Evolutionary conservation across 257 asterid species (phyloP).

Genomic region (Coffea canephora): DNA sequence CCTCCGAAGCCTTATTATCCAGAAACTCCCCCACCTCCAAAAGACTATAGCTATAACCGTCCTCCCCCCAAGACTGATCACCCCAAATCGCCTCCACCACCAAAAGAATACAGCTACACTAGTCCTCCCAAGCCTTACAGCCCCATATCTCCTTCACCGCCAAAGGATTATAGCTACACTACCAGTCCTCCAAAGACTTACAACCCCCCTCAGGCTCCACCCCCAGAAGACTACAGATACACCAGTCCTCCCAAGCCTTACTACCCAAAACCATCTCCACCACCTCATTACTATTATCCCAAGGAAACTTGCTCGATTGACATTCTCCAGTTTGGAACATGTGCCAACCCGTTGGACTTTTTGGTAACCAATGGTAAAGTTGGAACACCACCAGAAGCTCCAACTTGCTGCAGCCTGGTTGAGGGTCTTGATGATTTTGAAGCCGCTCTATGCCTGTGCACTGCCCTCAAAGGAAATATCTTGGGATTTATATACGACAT

Average conservation of each 20-base stretch:
- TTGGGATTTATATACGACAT: constrained; percentile 17
- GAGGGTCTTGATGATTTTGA: constrained; percentile 23
- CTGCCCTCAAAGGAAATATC: constrained; percentile 30
- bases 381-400: constrained; percentile 19
- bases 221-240: no score
- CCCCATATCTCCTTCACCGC: no score
- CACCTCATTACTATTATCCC: background rate
- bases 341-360: constrained; percentile 16
- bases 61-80: background rate
- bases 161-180: no score
- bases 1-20: background rate
- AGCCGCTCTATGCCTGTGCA: constrained; percentile 34
- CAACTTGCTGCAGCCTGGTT: constrained; percentile 24
- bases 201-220: no score
- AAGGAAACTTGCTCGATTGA: constrained; percentile 17
- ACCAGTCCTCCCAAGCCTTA: background rate
- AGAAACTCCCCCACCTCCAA: background rate
- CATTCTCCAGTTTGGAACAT: constrained; percentile 18
- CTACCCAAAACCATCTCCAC: background rate
- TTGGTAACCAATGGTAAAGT: constrained; percentile 13
- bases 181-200: no score
- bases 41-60: background rate
- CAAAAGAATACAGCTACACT: background rate
- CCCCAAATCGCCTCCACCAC: background rate
- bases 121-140: no score